Base-by-base conservation (phyloP, 1,139 yeast genomes). In the Hyphopichia khmerensis region DNA sequence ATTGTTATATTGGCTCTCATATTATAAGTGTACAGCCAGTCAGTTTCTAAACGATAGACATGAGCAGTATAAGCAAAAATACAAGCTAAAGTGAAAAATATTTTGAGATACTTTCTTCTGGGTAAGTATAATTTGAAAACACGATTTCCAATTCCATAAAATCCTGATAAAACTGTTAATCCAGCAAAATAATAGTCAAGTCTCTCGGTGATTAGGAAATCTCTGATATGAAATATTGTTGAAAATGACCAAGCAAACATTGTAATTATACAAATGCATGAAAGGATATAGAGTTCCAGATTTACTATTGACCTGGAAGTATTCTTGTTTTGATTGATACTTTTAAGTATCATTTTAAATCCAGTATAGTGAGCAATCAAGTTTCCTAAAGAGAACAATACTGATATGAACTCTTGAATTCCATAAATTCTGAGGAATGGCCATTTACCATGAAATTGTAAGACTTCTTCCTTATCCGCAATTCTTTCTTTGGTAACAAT, bases 361-460 rank as follows among this genome's bases (percentile, higher is more conserved):
- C 96, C 96, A 37, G 67, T 43, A 47, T 73, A 79, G 59, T 91
- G 95, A 2, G 96, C 95, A 15, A 80, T 51, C 44, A 88, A 80
- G 59, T 93, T 93, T 8, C 88, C 83, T 9, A 91, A 50, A 11
- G 96, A 87, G 62, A 93, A 93, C 1, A 89, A 26, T 2, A 86
- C 81, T n/a, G 96, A 84, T 14, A 84, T 85, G 0, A 90, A 67
- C 59, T 93, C 99, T 60, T 93, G 99, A 26, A 87, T 70, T 0
- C 96, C 96, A 16, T 73, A 64, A 1, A 86, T 57, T 43, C 99
- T 73, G 35, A 69, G 51, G 56, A 93, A 93, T 2, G 98, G 98
- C 99, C 99, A 93, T 64, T 93, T 93, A 0, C 99, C 99, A 61
- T 93, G 98, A 64, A 89, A 93, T 59, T 93, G 99, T 38, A 76